Evolutionary conservation across 129 eudicot species (phyloP).

Genomic region (Oenanthe sinensis): DNA sequence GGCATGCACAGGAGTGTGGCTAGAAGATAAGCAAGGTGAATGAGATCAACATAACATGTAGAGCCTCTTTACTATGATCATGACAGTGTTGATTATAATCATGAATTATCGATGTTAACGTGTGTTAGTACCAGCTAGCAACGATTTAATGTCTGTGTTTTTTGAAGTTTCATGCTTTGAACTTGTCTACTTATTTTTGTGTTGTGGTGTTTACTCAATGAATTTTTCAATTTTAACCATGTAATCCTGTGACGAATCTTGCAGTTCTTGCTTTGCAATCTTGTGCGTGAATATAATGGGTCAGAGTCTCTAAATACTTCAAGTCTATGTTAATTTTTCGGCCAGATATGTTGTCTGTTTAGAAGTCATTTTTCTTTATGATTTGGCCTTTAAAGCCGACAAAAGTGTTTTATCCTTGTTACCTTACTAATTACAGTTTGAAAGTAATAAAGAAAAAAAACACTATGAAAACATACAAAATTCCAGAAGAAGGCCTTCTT

Average conservation of each 20-base stretch:
- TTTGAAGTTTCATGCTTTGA: background rate
- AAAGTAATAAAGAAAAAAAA: background rate
- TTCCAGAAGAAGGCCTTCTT: too few relatives aligned
- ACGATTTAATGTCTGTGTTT: background rate
- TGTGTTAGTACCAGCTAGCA: background rate
- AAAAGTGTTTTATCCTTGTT: too few relatives aligned
- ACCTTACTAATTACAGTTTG: too few relatives aligned
- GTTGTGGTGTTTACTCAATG: background rate
- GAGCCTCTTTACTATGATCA: background rate
- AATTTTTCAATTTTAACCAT: background rate
- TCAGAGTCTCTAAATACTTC: background rate
- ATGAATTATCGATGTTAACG: background rate
- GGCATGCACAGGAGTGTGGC: background rate
- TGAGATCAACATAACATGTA: slow-evolving; percentile 1
- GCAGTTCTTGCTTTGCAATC: background rate
- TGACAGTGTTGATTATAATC: background rate
- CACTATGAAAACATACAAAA: too few relatives aligned
- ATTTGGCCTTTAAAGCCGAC: background rate
- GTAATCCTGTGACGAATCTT: background rate
- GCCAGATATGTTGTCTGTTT: background rate
- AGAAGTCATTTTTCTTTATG: too few relatives aligned
- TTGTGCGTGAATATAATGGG: background rate
- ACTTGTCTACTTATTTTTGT: background rate
- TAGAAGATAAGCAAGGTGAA: background rate
- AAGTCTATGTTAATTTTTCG: background rate